Base-by-base conservation (phyloP, 1,284 basidiomycete genomes). In the Cryptococcus maquisensis region DNA sequence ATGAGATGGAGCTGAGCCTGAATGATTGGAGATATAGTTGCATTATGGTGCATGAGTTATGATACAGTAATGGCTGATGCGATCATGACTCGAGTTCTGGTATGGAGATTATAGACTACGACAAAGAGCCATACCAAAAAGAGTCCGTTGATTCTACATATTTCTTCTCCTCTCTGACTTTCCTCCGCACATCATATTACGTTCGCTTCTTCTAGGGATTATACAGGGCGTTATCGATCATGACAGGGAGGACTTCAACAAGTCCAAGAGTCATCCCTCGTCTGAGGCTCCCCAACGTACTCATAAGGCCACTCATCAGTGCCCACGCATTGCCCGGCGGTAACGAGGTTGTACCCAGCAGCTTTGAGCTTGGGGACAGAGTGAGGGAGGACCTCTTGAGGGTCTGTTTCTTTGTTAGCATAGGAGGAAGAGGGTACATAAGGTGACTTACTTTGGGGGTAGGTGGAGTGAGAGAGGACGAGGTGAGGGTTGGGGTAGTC, bases 311-410 rank as follows among this genome's bases (percentile, higher is more conserved):
- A 74, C 48, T 67, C 65, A 26, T 57, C 61, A 45, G 26, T 39
- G n/a, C 74, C 74, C 38, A 77, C 60, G 57, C 76, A 77, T 23
- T 69, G 71, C 53, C 75, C 71, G 46, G 72, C 71, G 16, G 72
- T 56, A 21, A 74, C 71, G 47, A 76, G 63, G 50, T 68, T 51
- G 57, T 74, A 77, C 2, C 75, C 75, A n/a, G 60, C 59, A 32
- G 48, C 44, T 21, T 61, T 41, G 46, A 75, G 68, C 42, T 60
- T 49, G 46, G 53, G 53, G 12, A 72, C 56, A 21, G 62, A 65
- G 52, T 66, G 68, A 9, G 71, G 72, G n/a, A 71, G 43, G 49
- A 74, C 66, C 16, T 71, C 48, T 40, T 41, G 47, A 15, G 64
- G 55, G 48, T 70, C 65, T 65, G 45, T n/a, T 3, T 12, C 18